Percentiles rank a stretch among this genome's conserved stretches.
These are phyloP conservation scores for Colletotrichum melonis DNA, from an alignment of 2,329 filamentous ascomycete genomes.

Conservation along the genomic window DNA sequence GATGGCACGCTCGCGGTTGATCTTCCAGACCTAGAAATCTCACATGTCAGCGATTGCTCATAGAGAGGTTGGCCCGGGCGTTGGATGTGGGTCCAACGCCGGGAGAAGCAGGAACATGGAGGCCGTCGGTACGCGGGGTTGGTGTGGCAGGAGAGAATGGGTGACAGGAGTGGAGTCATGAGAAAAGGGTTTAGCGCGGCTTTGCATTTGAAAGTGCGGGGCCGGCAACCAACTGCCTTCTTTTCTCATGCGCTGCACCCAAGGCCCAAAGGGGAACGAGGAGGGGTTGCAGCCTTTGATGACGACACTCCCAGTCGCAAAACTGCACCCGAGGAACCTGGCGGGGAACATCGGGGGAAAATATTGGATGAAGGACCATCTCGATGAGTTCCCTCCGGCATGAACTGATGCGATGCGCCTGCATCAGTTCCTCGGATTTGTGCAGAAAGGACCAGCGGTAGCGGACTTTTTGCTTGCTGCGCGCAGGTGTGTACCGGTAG, in stretches of 20 bases:
- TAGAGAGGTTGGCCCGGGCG: neutral
- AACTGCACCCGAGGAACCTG: neutral
- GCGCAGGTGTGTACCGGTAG: neutral
- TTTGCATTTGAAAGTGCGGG: conserved; percentile 21
- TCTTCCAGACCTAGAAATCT: conserved; percentile 87
- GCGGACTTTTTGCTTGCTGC: neutral
- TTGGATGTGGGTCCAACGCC: neutral
- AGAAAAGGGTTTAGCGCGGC: conserved; percentile 18
- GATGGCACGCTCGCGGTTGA: conserved; percentile 98
- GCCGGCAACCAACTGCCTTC: conserved; percentile 11
- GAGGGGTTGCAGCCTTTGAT: conserved; percentile 14
- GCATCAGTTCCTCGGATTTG: neutral
- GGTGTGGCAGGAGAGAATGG: neutral
- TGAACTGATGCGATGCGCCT: neutral
- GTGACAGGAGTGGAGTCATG: neutral
- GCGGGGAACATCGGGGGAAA: neutral
- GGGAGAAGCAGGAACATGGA: conserved; percentile 20
- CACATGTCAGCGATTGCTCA: conserved; percentile 29
- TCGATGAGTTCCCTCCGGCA: conserved; percentile 17
- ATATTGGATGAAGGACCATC: conserved; percentile 12
- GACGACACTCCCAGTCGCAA: conserved; percentile 27
- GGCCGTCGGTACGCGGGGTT: neutral
- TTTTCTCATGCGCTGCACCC: neutral
- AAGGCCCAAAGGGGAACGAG: neutral
- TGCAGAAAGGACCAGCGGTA: neutral